Conservation (phyloP, 768 basidiomycete genomes). For the Lactarius psammicola region DNA sequence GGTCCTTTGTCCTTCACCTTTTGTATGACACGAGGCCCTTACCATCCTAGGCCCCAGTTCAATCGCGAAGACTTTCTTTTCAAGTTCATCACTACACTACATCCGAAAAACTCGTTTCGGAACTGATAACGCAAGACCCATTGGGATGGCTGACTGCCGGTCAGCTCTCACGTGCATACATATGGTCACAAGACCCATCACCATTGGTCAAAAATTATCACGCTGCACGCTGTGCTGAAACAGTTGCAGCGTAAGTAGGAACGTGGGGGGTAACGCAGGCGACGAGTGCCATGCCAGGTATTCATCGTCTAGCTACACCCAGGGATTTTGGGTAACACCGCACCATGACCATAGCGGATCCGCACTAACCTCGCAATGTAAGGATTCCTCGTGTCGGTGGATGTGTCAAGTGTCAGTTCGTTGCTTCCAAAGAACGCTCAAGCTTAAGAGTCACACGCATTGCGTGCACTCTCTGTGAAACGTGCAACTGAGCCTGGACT, state of each 20-base stretch:
- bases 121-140: neutral
- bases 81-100: neutral
- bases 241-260: neutral
- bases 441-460: neutral
- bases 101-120: neutral
- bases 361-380: neutral
- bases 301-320: neutral
- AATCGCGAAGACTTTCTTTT: neutral
- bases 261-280: neutral
- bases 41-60: neutral
- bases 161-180: neutral
- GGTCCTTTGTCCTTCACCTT: neutral
- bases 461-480: neutral
- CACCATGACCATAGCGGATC: neutral
- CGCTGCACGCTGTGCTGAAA: neutral
- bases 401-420: neutral
- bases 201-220: neutral
- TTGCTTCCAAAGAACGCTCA: neutral
- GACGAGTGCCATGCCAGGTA: neutral
- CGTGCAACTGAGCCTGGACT: neutral
- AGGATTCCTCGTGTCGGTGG: neutral
- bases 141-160: neutral
- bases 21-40: neutral
- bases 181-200: neutral
- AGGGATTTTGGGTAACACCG: neutral